These are phyloP conservation scores for Eucalyptus tenuipes DNA, from an alignment of 345 rosid genomes.

Conservation along the genomic window DNA sequence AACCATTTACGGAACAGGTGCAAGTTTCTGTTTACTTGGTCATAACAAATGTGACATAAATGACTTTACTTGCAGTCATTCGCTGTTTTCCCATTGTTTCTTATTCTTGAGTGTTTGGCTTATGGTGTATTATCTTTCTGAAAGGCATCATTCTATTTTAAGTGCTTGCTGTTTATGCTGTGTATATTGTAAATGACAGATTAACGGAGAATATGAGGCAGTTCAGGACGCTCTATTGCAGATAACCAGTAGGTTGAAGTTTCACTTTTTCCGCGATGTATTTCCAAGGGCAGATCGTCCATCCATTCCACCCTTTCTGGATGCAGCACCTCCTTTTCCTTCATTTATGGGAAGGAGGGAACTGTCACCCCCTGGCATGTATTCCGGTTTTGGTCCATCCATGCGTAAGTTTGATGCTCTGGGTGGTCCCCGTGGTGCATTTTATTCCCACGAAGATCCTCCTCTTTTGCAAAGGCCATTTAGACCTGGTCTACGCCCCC, in stretches of 20 bases:
- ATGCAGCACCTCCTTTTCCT: conserved; percentile 44
- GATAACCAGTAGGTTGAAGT: conserved; percentile 52
- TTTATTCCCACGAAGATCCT: conserved; percentile 40
- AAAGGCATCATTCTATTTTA: neutral
- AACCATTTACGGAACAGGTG: neutral
- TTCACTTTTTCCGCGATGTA: conserved; percentile 49
- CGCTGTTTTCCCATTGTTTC: neutral
- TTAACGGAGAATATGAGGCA: conserved; percentile 51
- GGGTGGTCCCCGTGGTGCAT: conserved; percentile 37
- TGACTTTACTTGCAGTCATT: neutral
- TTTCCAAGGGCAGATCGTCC: conserved; percentile 37
- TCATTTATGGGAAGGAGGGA: conserved; percentile 53
- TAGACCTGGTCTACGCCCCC: conserved; percentile 34
- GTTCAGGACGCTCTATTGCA: conserved; percentile 66
- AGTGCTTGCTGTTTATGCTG: neutral
- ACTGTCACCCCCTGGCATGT: conserved; percentile 43
- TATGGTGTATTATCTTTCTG: neutral
- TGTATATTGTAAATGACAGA: conserved; percentile 13
- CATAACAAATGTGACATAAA: neutral
- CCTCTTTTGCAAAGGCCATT: conserved; percentile 34
- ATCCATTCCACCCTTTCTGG: conserved; percentile 34
- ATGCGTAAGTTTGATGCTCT: conserved; percentile 39
- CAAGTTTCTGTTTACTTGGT: neutral
- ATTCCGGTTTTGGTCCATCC: conserved; percentile 29
- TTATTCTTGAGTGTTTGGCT: neutral